Percentiles rank a stretch among this genome's conserved stretches.
Conservation (phyloP, 148 eudicot genomes). For the Simmondsia chinensis region DNA sequence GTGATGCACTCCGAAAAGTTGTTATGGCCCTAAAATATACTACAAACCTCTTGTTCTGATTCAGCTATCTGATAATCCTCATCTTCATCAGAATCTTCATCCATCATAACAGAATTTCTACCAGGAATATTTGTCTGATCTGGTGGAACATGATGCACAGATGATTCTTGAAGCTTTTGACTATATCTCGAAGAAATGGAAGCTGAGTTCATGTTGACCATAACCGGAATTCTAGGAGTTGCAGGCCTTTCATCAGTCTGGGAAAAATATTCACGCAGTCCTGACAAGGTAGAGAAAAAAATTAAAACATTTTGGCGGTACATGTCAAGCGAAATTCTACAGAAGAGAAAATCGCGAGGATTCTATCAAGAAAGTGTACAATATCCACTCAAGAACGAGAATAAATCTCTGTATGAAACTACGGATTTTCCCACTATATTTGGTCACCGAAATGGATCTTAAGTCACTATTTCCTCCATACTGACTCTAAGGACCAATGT, state of each 20-base stretch:
- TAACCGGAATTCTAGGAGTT: constrained; percentile 93
- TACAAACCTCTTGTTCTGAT: constrained; percentile 56
- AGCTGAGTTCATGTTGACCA: constrained; percentile 92
- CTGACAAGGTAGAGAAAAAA: constrained; percentile 26
- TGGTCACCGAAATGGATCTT: too few relatives aligned
- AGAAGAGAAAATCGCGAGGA: too few relatives aligned
- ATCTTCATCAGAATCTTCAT: constrained; percentile 93
- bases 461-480: too few relatives aligned
- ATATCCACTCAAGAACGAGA: too few relatives aligned
- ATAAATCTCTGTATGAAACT: too few relatives aligned
- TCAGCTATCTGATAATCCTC: constrained; percentile 82
- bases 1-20: constrained; percentile 1
- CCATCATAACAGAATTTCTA: constrained; percentile 63
- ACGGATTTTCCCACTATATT: too few relatives aligned
- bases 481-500: too few relatives aligned
- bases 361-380: too few relatives aligned
- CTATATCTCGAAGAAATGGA: constrained; percentile 56
- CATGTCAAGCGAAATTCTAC: too few relatives aligned
- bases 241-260: constrained; percentile 83
- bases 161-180: constrained; percentile 40
- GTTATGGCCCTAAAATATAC: constrained; percentile 1
- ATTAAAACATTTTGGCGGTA: too few relatives aligned
- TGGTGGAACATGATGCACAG: constrained; percentile 36
- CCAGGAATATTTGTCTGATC: constrained; percentile 58
- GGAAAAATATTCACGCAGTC: constrained; percentile 84